Base-by-base conservation (phyloP, 202 grass and related monocot genomes). In the Elaeis oleifera region DNA sequence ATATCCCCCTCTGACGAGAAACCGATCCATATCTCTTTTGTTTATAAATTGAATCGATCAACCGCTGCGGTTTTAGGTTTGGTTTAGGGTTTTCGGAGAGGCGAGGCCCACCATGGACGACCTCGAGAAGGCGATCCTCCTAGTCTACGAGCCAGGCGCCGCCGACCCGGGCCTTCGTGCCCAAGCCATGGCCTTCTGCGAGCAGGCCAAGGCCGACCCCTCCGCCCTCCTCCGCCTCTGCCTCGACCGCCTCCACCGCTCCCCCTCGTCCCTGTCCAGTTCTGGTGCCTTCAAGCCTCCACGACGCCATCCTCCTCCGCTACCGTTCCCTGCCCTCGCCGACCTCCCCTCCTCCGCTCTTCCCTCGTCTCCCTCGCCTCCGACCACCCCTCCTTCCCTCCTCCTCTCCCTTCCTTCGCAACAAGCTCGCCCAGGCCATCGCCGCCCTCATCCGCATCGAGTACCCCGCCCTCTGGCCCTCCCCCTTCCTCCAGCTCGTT, bases 281-380 rank as follows among this genome's bases (percentile, higher is more conserved):
- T 97, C 74, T 92, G 94, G 94, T 97, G 87, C 32, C 88, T 97
- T 65, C 88, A 92, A 60, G 72, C 88, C 77, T 97, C 54, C 85
- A 92, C 61, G 85, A 86, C 16, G 67, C 72, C 5, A 74, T 97
- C 65, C 74, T 79, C 44, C 83, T 67, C 24, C 80, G 88, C 23
- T 82, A 82, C 22, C 61, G 50, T 8, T 91, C 69, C 58, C 29
- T 68, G 54, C 15, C 84, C 61, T 69, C 17, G 67, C 78, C 20
- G 75, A 89, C 77, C 62, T 88, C 74, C 66, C 48, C 13, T 82
- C 25, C 82, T 99, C 64, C 94, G 88, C 74, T 74, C 88, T 61
- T 86, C 85, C 5, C 82, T 99, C 39, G 82, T 89, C 29, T 89
- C 94, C 20, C 71, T 91, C 60, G 68, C 64, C 49, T 77, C 73